Conservation (phyloP, 495 filamentous ascomycete genomes). For the Aspergillus panamensis region DNA sequence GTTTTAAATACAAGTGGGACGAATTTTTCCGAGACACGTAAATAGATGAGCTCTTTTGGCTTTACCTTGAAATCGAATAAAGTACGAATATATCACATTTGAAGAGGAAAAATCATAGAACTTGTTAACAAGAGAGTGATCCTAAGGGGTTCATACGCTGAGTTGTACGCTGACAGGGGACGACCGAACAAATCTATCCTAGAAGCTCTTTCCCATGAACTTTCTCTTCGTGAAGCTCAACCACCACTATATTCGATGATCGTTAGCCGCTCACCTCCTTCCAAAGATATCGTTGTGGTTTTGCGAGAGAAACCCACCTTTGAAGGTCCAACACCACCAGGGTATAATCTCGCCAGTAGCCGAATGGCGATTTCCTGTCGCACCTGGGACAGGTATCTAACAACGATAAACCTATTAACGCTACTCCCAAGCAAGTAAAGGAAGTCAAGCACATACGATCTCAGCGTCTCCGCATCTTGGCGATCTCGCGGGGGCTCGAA, state of each 20-base stretch:
- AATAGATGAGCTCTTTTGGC: background rate
- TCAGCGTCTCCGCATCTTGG: constrained; percentile 81
- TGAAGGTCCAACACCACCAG: constrained; percentile 76
- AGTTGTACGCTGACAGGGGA: constrained; percentile 10
- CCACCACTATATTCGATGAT: constrained; percentile 66
- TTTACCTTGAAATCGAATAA: constrained; percentile 9
- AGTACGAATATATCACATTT: constrained; percentile 16
- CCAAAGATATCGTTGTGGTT: background rate
- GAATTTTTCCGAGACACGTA: background rate
- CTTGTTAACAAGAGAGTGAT: constrained; percentile 6
- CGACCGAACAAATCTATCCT: constrained; percentile 31
- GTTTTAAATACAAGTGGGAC: background rate
- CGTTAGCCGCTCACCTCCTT: constrained; percentile 1
- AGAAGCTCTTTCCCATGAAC: constrained; percentile 96
- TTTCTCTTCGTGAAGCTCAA: constrained; percentile 97
- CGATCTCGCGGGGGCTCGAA: constrained; percentile 78
- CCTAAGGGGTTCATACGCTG: constrained; percentile 15
- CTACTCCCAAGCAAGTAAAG: background rate
- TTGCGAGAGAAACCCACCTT: constrained; percentile 54
- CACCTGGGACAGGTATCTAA: constrained; percentile 78
- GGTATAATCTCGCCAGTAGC: constrained; percentile 80
- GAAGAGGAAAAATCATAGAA: constrained; percentile 4
- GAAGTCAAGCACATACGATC: constrained; percentile 51
- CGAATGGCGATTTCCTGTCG: constrained; percentile 84
- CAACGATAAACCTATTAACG: constrained; percentile 14